These are phyloP conservation scores for Mycena haematopus DNA, from an alignment of 768 basidiomycete species.

Conservation along the genomic window DNA sequence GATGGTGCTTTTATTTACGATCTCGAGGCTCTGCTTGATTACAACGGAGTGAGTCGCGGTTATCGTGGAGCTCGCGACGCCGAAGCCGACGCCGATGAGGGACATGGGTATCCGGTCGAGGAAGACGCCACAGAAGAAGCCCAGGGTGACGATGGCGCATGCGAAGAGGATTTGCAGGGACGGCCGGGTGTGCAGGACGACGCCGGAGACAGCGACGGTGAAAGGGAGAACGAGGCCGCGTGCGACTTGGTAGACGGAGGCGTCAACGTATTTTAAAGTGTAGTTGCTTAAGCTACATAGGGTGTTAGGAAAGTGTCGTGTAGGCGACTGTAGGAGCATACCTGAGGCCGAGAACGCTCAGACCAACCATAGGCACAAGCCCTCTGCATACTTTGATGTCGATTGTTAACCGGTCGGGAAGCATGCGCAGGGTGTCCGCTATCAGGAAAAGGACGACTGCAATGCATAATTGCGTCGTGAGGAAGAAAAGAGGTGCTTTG, in stretches of 20 bases:
- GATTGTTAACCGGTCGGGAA: slow-evolving; percentile 72
- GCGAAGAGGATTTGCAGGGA: slow-evolving; percentile 76
- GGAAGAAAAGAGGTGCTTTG: slow-evolving; percentile 82
- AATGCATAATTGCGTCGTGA: slow-evolving; percentile 80
- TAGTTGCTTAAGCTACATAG: slow-evolving; percentile 82
- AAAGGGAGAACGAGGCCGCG: slow-evolving; percentile 93
- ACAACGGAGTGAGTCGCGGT: slow-evolving; percentile 92
- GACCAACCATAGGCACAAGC: slow-evolving; percentile 72
- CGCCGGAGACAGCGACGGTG: slow-evolving; percentile 87
- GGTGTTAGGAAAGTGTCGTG: slow-evolving; percentile 4
- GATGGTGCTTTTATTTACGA: slow-evolving; percentile 85
- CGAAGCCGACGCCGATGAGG: slow-evolving; percentile 74
- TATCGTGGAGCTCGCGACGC: slow-evolving; percentile 84
- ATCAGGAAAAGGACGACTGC: slow-evolving; percentile 77
- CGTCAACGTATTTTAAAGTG: slow-evolving; percentile 92
- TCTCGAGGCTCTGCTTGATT: slow-evolving; percentile 84
- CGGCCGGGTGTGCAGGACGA: slow-evolving; percentile 78
- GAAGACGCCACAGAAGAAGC: slow-evolving; percentile 92
- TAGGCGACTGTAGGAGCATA: slow-evolving; percentile 37
- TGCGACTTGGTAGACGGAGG: slow-evolving; percentile 95
- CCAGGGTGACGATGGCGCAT: slow-evolving; percentile 83
- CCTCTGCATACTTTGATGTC: slow-evolving; percentile 72
- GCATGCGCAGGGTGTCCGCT: slow-evolving; percentile 65
- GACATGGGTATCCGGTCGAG: slow-evolving; percentile 71
- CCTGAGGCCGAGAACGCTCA: slow-evolving; percentile 89